A percentile compares a stretch with the other conserved stretches of the same genome.
These are phyloP conservation scores for Syncephalastrum contaminatum DNA, from an alignment of 371 early-diverging fungal genomes.

Conservation along the genomic window DNA sequence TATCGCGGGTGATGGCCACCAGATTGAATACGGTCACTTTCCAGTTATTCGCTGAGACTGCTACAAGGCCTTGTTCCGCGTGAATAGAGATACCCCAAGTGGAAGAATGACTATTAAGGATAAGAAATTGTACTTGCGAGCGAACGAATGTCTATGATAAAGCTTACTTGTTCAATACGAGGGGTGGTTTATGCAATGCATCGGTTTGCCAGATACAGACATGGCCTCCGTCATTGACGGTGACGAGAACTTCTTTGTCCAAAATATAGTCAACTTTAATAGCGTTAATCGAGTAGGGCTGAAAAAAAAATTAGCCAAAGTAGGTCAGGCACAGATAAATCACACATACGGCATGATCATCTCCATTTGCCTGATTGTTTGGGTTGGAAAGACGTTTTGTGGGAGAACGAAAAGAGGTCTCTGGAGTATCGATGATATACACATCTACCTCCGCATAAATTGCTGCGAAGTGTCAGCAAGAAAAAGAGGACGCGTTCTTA, in stretches of 20 bases:
- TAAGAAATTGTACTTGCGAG: too few species aligned
- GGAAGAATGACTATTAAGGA: slow-evolving; percentile 24
- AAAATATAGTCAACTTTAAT: slow-evolving; percentile 49
- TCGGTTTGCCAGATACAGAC: slow-evolving; percentile 54
- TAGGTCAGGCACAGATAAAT: slow-evolving; percentile 12
- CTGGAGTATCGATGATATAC: not conserved
- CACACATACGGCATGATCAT: slow-evolving; percentile 16
- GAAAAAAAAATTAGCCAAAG: slow-evolving; percentile 16
- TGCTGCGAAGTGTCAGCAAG: not conserved
- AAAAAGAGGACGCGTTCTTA: not conserved
- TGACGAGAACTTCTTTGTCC: slow-evolving; percentile 48
- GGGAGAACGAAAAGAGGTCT: not conserved
- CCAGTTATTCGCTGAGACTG: slow-evolving; percentile 61
- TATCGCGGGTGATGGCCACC: slow-evolving; percentile 16
- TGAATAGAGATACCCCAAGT: slow-evolving; percentile 70
- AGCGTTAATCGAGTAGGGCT: slow-evolving; percentile 54
- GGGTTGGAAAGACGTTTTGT: not conserved
- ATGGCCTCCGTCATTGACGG: slow-evolving; percentile 53
- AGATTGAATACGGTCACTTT: slow-evolving; percentile 56
- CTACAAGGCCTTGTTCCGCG: slow-evolving; percentile 48
- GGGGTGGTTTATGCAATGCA: slow-evolving; percentile 39
- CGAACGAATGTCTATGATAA: not conserved
- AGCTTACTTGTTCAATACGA: slow-evolving; percentile 30
- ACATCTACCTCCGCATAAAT: not conserved
- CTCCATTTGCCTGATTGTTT: not conserved